These are phyloP conservation scores for Polygonum aviculare DNA, from an alignment of 148 eudicot species.

Conservation along the genomic window DNA sequence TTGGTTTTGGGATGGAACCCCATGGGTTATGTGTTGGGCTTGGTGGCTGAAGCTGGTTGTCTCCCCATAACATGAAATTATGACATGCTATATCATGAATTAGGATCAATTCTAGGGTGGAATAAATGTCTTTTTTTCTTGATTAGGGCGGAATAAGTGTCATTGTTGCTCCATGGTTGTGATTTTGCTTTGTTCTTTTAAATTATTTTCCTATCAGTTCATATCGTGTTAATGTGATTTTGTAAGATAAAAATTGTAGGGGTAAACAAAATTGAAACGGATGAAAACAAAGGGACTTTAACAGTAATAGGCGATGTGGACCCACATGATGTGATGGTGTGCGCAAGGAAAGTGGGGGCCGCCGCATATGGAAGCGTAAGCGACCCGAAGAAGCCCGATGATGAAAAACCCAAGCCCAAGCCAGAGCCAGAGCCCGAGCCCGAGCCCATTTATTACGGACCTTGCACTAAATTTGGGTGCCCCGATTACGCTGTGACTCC, in stretches of 20 bases:
- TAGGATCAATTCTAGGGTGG: too few relatives aligned
- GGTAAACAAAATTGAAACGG: slow-evolving; percentile 49
- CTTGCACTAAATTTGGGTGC: slow-evolving; percentile 12
- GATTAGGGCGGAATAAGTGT: too few relatives aligned
- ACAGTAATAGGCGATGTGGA: slow-evolving; percentile 56
- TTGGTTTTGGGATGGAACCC: too few relatives aligned
- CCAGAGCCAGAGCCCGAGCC: background rate
- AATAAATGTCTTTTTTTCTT: too few relatives aligned
- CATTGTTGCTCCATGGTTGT: too few relatives aligned
- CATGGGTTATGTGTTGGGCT: too few relatives aligned
- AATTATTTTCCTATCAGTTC: background rate
- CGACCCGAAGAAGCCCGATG: slow-evolving; percentile 39
- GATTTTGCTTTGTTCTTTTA: too few relatives aligned
- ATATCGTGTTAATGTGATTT: background rate
- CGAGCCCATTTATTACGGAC: background rate
- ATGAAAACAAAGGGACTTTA: slow-evolving; percentile 37
- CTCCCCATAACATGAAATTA: too few relatives aligned
- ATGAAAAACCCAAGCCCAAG: background rate
- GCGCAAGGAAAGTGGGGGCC: slow-evolving; percentile 33
- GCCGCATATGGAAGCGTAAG: slow-evolving; percentile 40
- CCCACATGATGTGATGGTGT: slow-evolving; percentile 36
- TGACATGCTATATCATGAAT: too few relatives aligned
- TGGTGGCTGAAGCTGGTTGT: too few relatives aligned
- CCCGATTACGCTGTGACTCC: slow-evolving; percentile 9
- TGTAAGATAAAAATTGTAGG: slow-evolving; percentile 21